Evolutionary conservation across 2,329 filamentous ascomycete genomes (phyloP).

Genomic region (Diaporthe nobilis): DNA sequence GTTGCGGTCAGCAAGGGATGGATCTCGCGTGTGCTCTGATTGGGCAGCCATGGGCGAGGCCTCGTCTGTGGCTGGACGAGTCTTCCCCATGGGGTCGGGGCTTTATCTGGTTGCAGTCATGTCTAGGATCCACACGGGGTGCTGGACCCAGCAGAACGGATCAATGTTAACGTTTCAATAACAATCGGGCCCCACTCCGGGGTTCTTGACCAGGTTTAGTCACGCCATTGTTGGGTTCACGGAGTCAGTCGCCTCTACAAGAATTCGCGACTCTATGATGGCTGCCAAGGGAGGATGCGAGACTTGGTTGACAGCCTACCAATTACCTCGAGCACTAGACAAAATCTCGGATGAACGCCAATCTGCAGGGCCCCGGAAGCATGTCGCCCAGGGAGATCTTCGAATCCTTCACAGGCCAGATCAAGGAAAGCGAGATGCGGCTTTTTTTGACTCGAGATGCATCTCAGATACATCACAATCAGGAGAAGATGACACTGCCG

Average conservation of each 20-base stretch:
- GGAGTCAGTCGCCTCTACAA: constrained; percentile 24
- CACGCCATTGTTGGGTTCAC: constrained; percentile 20
- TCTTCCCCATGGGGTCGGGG: constrained; percentile 32
- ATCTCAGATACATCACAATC: constrained; percentile 18
- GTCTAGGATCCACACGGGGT: constrained; percentile 21
- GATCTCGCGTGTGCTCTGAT: constrained; percentile 17
- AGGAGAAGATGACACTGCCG: constrained; percentile 27
- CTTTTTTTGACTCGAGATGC: constrained; percentile 33
- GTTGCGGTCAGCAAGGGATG: constrained; percentile 27
- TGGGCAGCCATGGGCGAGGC: background rate
- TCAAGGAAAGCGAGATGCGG: constrained; percentile 5
- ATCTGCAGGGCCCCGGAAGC: background rate
- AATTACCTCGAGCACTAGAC: constrained; percentile 20
- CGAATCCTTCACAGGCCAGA: constrained; percentile 19
- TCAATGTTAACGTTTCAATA: constrained; percentile 28
- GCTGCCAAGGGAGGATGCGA: constrained; percentile 21
- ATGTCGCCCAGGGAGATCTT: constrained; percentile 21
- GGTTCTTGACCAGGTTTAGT: constrained; percentile 22
- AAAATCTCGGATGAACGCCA: constrained; percentile 28
- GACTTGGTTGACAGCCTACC: constrained; percentile 10
- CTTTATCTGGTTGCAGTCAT: constrained; percentile 27
- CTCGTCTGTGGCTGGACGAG: constrained; percentile 13
- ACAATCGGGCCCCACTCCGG: constrained; percentile 9
- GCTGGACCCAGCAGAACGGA: constrained; percentile 30
- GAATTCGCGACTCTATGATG: constrained; percentile 26